Evolutionary conservation across 2,329 filamentous ascomycete species (phyloP).

Genomic region (Huntiella abstrusa): DNA sequence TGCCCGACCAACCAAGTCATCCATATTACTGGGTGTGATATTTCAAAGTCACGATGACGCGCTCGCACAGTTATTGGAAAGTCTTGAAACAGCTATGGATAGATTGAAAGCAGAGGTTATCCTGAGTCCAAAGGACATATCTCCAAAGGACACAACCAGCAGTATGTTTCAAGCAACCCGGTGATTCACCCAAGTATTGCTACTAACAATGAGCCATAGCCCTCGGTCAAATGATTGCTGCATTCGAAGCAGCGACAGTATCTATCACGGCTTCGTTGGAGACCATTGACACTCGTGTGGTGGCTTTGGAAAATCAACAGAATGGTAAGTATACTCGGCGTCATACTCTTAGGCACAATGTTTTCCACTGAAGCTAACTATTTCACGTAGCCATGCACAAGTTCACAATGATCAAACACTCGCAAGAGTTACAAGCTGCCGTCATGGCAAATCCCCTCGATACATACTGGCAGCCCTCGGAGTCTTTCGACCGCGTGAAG

Average conservation of each 20-base stretch:
- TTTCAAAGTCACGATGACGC: no score
- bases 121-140: no score
- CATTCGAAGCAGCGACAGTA: slow-evolving; percentile 28
- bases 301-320: slow-evolving; percentile 2
- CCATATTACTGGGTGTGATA: no score
- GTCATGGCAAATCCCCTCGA: slow-evolving; percentile 12
- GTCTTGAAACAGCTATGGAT: no score
- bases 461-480: slow-evolving; percentile 16
- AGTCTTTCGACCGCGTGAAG: slow-evolving; percentile 3
- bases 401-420: slow-evolving; percentile 7
- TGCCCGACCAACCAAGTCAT: slow-evolving; percentile 4
- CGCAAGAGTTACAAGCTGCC: slow-evolving; percentile 3
- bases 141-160: no score
- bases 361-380: background rate
- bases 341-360: background rate
- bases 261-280: slow-evolving; percentile 6
- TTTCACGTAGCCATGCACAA: slow-evolving; percentile 7
- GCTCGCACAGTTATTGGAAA: no score
- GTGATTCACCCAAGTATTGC: no score
- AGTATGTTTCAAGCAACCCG: no score
- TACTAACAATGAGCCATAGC: background rate
- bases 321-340: background rate
- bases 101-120: no score
- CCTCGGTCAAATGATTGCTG: slow-evolving; percentile 24
- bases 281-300: slow-evolving; percentile 6